Base-by-base conservation (phyloP, 2,329 filamentous ascomycete species). In the Dothidotthia symphoricarpi region DNA sequence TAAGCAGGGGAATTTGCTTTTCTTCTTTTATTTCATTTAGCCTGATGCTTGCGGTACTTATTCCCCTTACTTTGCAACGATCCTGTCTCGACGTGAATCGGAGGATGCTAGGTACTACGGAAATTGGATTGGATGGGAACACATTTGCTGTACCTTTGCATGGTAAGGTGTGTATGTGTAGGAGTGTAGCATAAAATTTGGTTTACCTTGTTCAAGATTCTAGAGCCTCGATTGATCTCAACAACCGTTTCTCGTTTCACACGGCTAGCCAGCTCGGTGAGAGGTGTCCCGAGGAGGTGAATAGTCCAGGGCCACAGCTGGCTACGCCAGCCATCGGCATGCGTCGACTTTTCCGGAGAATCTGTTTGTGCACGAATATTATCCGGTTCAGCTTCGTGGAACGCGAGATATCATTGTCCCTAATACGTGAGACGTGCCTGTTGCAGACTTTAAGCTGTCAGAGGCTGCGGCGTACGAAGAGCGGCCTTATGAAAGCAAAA, bases 121-220 rank as follows among this genome's bases (percentile, higher is more conserved):
- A 22, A 22, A 22, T 22, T 9, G 41, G 36, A 36, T 44, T 44
- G 47, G 36, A 46, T 47, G 41, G 40, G 41, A 36, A 36, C 35
- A 51, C 29, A 45, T 51, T 41, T 41, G 41, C 31, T 49, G 47
- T 59, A 57, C 41, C 53, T 54, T 53, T 58, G 55, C 51, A 57
- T 59, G 38, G 45, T 39, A 39, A 36, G 44, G 51, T 43, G 49
- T 57, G 56, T 61, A 58, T 51, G 47, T 60, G 53, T 63, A 58
- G 42, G 38, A 31, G 41, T 53, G 51, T 61, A 59, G 50, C 57
- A 48, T 57, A 57, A 51, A 57, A 53, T 40, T 32, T 31, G 44
- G 35, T 38, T 48, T 46, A 47, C 31, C 29, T 41, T 41, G 36
- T 43, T 42, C 31, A 31, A 38, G 19, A 24, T 28, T n/a, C 12